Evolutionary conservation across 2,329 filamentous ascomycete species (phyloP).

Genomic region (Cylindrodendrum hubeiense): DNA sequence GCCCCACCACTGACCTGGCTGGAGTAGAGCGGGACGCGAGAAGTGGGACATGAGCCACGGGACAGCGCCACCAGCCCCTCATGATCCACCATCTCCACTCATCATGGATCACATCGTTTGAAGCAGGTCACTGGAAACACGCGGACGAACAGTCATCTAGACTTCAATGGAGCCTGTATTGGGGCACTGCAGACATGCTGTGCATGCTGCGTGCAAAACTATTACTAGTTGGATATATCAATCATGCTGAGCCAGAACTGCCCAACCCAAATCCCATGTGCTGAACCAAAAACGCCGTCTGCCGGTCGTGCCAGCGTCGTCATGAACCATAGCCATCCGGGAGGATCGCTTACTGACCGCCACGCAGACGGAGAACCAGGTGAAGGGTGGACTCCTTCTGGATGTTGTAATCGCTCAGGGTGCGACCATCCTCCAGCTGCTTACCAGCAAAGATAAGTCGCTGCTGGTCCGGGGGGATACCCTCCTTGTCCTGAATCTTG

Average conservation of each 20-base stretch:
- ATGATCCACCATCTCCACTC: conserved; percentile 23
- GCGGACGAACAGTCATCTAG: conserved; percentile 11
- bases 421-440: conserved; percentile 94
- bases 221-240: conserved; percentile 36
- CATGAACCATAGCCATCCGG: conserved; percentile 61
- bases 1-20: conserved; percentile 14
- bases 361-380: conserved; percentile 89
- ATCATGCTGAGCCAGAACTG: conserved; percentile 33
- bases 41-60: conserved; percentile 11
- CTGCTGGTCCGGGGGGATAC: conserved; percentile 96
- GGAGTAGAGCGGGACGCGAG: background rate
- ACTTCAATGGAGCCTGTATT: conserved; percentile 41
- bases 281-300: conserved; percentile 50
- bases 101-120: conserved; percentile 17
- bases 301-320: conserved; percentile 80
- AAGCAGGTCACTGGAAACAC: background rate
- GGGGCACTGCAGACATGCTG: conserved; percentile 13
- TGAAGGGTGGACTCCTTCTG: conserved; percentile 93
- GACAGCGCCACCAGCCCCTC: conserved; percentile 28
- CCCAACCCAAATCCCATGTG: conserved; percentile 33
- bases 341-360: conserved; percentile 65
- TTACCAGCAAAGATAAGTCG: conserved; percentile 96
- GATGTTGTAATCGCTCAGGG: conserved; percentile 93
- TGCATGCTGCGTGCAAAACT: conserved; percentile 27
- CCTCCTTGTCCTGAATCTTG: conserved; percentile 99